Conservation (phyloP, 345 rosid species). For the Syzygium aqueum region DNA sequence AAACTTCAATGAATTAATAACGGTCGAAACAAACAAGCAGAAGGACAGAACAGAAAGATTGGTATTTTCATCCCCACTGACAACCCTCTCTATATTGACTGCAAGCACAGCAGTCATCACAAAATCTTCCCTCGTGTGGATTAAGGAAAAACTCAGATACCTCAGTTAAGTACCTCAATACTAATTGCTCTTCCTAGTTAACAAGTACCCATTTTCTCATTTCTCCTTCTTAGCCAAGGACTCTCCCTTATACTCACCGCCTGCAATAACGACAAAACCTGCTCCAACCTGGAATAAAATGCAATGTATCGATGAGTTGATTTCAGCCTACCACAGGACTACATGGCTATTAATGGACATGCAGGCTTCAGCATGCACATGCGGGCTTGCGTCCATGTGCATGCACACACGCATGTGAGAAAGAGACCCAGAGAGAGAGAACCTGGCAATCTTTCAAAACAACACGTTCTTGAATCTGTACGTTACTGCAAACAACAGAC, state of each 20-base stretch:
- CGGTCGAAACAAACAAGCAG: not conserved
- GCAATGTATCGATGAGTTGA: not conserved
- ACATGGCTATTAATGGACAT: not conserved
- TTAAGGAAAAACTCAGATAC: not conserved
- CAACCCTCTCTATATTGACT: not conserved
- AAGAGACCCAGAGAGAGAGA: conserved; percentile 5
- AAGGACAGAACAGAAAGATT: not conserved
- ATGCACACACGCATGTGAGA: not conserved
- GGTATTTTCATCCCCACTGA: not conserved
- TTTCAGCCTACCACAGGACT: not conserved
- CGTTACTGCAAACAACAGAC: conserved; percentile 86
- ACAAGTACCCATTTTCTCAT: conserved; percentile 6
- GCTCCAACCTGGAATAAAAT: conserved; percentile 57
- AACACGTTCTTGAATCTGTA: conserved; percentile 85
- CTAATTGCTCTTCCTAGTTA: not conserved
- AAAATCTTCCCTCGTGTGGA: not conserved
- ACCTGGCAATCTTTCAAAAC: conserved; percentile 87
- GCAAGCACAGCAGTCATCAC: not conserved
- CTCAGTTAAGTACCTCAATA: not conserved
- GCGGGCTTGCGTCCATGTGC: not conserved
- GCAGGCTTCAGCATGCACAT: not conserved
- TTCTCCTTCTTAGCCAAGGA: conserved; percentile 68
- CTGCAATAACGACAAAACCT: conserved; percentile 58
- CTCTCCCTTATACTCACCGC: conserved; percentile 79
- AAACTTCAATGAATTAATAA: not conserved